These are phyloP conservation scores for Penicillium roqueforti DNA, from an alignment of 495 filamentous ascomycete genomes.

Conservation along the genomic window DNA sequence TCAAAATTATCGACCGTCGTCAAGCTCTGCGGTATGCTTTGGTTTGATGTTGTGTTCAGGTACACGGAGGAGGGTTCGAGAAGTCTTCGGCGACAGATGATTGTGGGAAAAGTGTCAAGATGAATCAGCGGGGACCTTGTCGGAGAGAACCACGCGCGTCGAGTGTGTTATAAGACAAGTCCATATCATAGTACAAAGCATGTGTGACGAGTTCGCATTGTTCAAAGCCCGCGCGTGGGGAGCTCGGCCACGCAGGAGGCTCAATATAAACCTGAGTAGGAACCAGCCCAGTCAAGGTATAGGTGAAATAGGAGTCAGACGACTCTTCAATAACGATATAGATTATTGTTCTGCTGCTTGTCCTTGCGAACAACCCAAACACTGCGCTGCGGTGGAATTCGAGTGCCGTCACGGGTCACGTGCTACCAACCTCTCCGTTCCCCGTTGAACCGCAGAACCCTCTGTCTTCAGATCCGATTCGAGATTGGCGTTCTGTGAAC, in stretches of 20 bases:
- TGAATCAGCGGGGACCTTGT: not conserved
- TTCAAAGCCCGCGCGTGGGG: not conserved
- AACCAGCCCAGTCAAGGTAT: slow-evolving; percentile 1
- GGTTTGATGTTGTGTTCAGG: not conserved
- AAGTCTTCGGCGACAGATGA: not conserved
- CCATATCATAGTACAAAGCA: slow-evolving; percentile 10
- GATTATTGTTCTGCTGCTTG: not conserved
- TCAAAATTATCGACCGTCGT: no score
- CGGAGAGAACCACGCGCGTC: not conserved
- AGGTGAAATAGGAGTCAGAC: not conserved
- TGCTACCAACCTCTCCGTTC: slow-evolving; percentile 6
- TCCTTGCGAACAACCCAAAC: not conserved
- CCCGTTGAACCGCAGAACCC: slow-evolving; percentile 10
- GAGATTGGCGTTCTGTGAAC: slow-evolving; percentile 15
- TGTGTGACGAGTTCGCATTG: slow-evolving; percentile 5
- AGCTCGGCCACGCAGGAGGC: not conserved
- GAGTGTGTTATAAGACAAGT: not conserved
- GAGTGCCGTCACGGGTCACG: slow-evolving; percentile 22
- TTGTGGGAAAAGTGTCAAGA: not conserved
- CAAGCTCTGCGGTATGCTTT: not conserved
- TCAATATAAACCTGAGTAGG: slow-evolving; percentile 6
- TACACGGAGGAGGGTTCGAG: not conserved
- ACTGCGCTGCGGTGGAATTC: not conserved
- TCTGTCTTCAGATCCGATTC: slow-evolving; percentile 9
- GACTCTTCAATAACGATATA: not conserved